phyloP scores from a whole-genome alignment of 495 filamentous ascomycete genomes.

The Penicillium lagena region DNA sequence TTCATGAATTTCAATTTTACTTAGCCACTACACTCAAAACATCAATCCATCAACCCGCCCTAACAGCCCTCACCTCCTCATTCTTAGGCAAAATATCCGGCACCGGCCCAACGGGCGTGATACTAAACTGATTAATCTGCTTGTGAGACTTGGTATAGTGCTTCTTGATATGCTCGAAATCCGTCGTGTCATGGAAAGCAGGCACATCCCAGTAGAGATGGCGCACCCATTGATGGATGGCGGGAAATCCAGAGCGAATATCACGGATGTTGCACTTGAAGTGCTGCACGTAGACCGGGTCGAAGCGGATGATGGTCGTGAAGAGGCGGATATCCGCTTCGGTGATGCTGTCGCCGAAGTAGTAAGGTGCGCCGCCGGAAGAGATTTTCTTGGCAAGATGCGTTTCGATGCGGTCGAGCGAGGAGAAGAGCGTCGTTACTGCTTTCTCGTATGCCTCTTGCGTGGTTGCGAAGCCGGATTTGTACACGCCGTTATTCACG shows the following conservation, averaged over 20 bases:
- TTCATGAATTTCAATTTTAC: no score
- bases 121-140: conserved; percentile 59
- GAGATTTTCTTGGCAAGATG: conserved; percentile 47
- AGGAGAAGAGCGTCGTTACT: conserved; percentile 60
- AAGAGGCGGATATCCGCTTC: conserved; percentile 80
- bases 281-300: conserved; percentile 85
- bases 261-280: conserved; percentile 89
- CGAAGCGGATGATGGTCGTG: conserved; percentile 81
- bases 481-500: conserved; percentile 87
- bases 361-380: conserved; percentile 46
- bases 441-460: conserved; percentile 73
- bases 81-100: conserved; percentile 56
- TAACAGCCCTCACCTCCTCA: conserved; percentile 53
- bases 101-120: conserved; percentile 60
- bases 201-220: conserved; percentile 62
- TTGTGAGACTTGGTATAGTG: conserved; percentile 67
- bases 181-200: conserved; percentile 55
- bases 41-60: conserved; percentile 16
- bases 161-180: conserved; percentile 67
- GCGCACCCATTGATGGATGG: conserved; percentile 61
- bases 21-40: no score
- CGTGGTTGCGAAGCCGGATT: conserved; percentile 63
- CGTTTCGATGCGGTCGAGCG: conserved; percentile 64
- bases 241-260: conserved; percentile 71
- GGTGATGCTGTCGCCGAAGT: conserved; percentile 62